phyloP scores from a whole-genome alignment of 1,284 basidiomycete species.

The Melanopsichium pennsylvanicum region DNA sequence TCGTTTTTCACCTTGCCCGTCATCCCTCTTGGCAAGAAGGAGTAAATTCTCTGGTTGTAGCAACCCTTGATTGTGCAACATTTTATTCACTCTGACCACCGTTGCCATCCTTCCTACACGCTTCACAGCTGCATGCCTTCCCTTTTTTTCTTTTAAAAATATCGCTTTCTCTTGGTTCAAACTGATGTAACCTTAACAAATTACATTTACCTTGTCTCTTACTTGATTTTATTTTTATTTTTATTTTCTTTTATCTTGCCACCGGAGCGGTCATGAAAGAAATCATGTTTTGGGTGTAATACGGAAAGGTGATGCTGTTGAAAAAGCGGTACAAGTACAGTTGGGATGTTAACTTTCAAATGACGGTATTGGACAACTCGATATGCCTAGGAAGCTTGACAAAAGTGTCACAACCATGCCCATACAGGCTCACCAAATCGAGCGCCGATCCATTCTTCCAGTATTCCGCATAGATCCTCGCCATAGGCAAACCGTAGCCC shows the following conservation, averaged over 20 bases:
- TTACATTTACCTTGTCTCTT: too few species aligned
- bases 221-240: too few species aligned
- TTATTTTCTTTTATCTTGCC: too few species aligned
- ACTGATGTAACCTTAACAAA: too few species aligned
- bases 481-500: conserved; percentile 78
- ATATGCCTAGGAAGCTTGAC: conserved; percentile 54
- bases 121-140: too few species aligned
- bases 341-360: conserved; percentile 8
- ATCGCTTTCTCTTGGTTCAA: too few species aligned
- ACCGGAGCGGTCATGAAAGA: too few species aligned
- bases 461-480: conserved; percentile 76
- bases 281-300: too few species aligned
- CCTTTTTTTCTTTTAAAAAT: too few species aligned
- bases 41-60: conserved; percentile 4
- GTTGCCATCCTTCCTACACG: too few species aligned
- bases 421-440: conserved; percentile 28
- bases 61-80: too few species aligned
- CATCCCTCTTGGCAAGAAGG: conserved; percentile 32
- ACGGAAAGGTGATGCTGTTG: background rate
- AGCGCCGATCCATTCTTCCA: conserved; percentile 45
- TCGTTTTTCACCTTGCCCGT: conserved; percentile 53
- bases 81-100: too few species aligned
- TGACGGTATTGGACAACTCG: conserved; percentile 45
- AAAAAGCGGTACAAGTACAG: background rate
- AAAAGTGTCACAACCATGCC: conserved; percentile 59